These are phyloP conservation scores for Colletotrichum sp. DNA, from an alignment of 2,329 filamentous ascomycete species.

Conservation along the genomic window DNA sequence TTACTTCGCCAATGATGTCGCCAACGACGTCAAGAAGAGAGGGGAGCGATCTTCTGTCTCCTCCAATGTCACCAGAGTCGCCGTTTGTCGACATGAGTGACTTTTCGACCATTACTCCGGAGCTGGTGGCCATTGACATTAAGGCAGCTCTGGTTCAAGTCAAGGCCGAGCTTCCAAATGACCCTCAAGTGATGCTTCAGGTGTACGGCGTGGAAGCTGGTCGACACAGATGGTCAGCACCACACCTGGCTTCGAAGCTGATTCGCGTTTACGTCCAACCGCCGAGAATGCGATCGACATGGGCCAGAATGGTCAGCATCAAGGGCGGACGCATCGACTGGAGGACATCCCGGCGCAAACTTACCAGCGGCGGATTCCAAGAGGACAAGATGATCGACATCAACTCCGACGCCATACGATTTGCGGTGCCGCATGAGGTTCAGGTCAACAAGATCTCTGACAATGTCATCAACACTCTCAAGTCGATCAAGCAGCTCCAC, in stretches of 20 bases:
- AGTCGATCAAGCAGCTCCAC: conserved; percentile 88
- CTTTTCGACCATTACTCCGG: conserved; percentile 45
- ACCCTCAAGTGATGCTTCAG: conserved; percentile 92
- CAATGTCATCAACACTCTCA: conserved; percentile 86
- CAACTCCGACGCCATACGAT: conserved; percentile 81
- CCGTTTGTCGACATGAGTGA: conserved; percentile 33
- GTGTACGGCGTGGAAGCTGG: conserved; percentile 83
- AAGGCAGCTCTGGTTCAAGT: conserved; percentile 84
- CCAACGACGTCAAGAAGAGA: conserved; percentile 30
- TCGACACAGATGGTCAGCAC: conserved; percentile 84
- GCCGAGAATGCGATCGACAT: conserved; percentile 81
- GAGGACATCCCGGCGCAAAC: conserved; percentile 76
- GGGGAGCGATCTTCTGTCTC: conserved; percentile 38
- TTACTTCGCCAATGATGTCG: conserved; percentile 23
- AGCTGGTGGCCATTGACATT: conserved; percentile 83
- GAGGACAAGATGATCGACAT: conserved; percentile 87
- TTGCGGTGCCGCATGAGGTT: conserved; percentile 91
- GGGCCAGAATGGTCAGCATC: conserved; percentile 86
- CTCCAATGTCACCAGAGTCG: conserved; percentile 39
- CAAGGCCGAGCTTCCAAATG: conserved; percentile 86
- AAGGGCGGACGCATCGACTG: conserved; percentile 83
- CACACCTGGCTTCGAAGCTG: conserved; percentile 79
- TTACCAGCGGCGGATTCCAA: conserved; percentile 58
- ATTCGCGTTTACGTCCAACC: conserved; percentile 87
- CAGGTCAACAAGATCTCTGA: conserved; percentile 91